These are phyloP conservation scores for Diaporthe sp. DNA, from an alignment of 2,329 filamentous ascomycete genomes.

Conservation along the genomic window DNA sequence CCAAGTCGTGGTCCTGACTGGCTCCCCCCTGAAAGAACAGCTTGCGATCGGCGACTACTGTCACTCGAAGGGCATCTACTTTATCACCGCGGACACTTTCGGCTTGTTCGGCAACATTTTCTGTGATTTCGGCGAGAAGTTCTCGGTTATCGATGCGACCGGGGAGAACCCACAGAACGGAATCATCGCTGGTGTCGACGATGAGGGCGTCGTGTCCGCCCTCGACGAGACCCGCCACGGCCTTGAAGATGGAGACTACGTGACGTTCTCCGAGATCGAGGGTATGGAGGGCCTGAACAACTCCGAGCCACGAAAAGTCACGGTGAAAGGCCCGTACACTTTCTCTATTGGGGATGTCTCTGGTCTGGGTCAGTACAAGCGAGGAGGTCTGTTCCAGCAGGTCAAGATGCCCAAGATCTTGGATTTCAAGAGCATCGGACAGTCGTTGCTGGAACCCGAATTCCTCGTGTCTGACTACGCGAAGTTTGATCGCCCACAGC, in stretches of 20 bases:
- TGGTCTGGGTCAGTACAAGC: constrained; percentile 86
- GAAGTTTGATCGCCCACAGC: constrained; percentile 94
- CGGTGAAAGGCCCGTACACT: constrained; percentile 95
- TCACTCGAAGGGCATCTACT: constrained; percentile 91
- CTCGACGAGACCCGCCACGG: constrained; percentile 96
- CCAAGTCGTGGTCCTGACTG: constrained; percentile 92
- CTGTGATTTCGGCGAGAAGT: constrained; percentile 96
- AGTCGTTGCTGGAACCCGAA: constrained; percentile 87
- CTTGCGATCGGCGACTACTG: constrained; percentile 91
- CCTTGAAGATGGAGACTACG: constrained; percentile 94
- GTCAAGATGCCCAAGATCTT: constrained; percentile 98
- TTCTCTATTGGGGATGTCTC: constrained; percentile 97
- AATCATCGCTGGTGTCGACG: constrained; percentile 91
- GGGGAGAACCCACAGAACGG: constrained; percentile 90
- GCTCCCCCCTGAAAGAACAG: constrained; percentile 85
- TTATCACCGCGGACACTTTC: constrained; percentile 90
- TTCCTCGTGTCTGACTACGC: constrained; percentile 95
- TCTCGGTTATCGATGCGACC: constrained; percentile 89
- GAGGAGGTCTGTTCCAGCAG: constrained; percentile 91
- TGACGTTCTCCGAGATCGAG: constrained; percentile 93
- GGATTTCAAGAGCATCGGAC: constrained; percentile 86
- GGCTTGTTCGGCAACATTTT: constrained; percentile 97
- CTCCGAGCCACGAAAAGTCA: constrained; percentile 88
- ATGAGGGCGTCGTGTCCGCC: constrained; percentile 91
- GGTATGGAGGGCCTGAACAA: constrained; percentile 92